phyloP scores from a whole-genome alignment of 2,329 filamentous ascomycete genomes.

The Colletotrichum australisinense region DNA sequence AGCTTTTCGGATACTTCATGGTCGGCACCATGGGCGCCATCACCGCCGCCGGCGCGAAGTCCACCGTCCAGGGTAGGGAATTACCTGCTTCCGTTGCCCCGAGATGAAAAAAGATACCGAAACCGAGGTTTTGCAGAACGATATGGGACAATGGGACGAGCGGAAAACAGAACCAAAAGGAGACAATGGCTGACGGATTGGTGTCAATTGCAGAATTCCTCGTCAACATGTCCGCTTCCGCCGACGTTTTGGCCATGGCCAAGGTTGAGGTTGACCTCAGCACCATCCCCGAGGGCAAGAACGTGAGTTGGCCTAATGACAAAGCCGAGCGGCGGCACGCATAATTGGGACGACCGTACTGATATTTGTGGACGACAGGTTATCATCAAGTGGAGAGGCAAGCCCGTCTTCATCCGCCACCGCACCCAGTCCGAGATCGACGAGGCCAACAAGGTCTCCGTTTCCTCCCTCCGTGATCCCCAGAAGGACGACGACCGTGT shows the following conservation, averaged over 20 bases:
- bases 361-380: conserved; percentile 65
- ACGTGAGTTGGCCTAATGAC: conserved; percentile 72
- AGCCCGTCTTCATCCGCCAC: conserved; percentile 99
- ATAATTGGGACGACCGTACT: not conserved
- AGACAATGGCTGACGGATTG: conserved; percentile 40
- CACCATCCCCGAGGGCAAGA: conserved; percentile 98
- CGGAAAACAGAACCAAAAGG: too few species aligned
- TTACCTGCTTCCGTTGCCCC: not conserved
- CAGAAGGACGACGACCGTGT: conserved; percentile 92
- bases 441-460: conserved; percentile 90
- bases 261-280: conserved; percentile 98
- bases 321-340: not conserved
- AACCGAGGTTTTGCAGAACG: too few species aligned
- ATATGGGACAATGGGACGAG: rapidly evolving
- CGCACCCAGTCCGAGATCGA: conserved; percentile 93
- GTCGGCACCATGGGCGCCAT: conserved; percentile 94
- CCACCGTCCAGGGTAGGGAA: conserved; percentile 92
- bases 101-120: not conserved
- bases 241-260: conserved; percentile 97
- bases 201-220: conserved; percentile 82
- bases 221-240: conserved; percentile 99
- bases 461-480: conserved; percentile 88
- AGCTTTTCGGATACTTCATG: conserved; percentile 98
- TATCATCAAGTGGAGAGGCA: conserved; percentile 99
- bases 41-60: conserved; percentile 94